These are phyloP conservation scores for Eimeria praecox DNA, from an alignment of 169 alveolate species.

Conservation along the genomic window DNA sequence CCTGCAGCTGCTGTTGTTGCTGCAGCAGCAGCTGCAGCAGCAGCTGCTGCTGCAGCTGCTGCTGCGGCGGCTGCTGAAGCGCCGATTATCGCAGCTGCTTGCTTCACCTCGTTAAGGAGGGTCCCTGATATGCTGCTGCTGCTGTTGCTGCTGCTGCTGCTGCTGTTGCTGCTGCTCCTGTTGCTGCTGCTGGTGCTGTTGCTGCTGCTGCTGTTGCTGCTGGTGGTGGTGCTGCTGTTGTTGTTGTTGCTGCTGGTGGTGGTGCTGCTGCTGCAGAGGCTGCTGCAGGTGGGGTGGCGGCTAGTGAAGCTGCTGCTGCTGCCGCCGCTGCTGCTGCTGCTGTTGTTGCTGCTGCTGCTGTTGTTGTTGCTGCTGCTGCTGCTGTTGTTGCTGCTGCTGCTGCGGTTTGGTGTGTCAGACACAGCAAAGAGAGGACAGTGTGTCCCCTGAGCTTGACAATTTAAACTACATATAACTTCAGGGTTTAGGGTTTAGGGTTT, in stretches of 20 bases:
- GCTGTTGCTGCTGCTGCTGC: too few species aligned
- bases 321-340: not conserved
- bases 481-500: not conserved
- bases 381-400: not conserved
- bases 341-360: not conserved
- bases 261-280: too few species aligned
- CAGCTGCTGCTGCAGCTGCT: too few species aligned
- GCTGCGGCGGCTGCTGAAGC: conserved; percentile 58
- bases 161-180: not conserved
- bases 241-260: conserved; percentile 1
- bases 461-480: too few species aligned
- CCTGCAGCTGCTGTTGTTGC: too few species aligned
- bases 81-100: too few species aligned
- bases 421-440: too few species aligned
- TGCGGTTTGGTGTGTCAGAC: not conserved
- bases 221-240: not conserved
- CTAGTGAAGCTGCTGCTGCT: not conserved
- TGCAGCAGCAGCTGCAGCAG: too few species aligned
- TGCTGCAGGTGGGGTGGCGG: not conserved
- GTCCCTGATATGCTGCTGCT: too few species aligned
- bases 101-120: too few species aligned
- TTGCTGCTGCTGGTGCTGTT: conserved; percentile 26
- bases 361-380: not conserved
- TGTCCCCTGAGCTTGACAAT: too few species aligned
- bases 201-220: conserved; percentile 6